Conservation (phyloP, 2,329 filamentous ascomycete species). For the Atkinsonella texensis region DNA sequence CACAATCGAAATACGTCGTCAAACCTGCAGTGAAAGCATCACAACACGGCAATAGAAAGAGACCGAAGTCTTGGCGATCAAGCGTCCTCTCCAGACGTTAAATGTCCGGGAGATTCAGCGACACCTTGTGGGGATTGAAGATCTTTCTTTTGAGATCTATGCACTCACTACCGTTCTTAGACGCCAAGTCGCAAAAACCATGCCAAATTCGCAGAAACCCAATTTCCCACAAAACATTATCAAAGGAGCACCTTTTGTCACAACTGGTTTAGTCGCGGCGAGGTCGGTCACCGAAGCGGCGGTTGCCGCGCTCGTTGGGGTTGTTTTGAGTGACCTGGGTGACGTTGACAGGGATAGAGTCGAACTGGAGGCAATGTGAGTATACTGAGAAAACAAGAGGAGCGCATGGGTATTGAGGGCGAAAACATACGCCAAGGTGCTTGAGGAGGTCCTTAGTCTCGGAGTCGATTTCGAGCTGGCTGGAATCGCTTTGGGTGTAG, state of each 20-base stretch:
- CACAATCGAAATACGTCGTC: not conserved
- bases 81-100: slow-evolving; percentile 58
- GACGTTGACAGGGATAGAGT: slow-evolving; percentile 94
- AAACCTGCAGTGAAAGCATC: not conserved
- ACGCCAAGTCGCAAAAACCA: slow-evolving; percentile 38
- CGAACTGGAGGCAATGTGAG: slow-evolving; percentile 55
- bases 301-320: slow-evolving; percentile 63
- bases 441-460: slow-evolving; percentile 99
- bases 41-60: not conserved
- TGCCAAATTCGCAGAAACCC: slow-evolving; percentile 33
- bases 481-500: slow-evolving; percentile 89
- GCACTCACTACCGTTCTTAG: slow-evolving; percentile 44
- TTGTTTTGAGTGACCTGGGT: slow-evolving; percentile 83
- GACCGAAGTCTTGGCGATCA: slow-evolving; percentile 60
- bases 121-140: slow-evolving; percentile 65
- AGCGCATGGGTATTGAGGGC: not conserved
- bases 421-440: slow-evolving; percentile 82
- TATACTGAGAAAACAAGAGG: not conserved
- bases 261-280: slow-evolving; percentile 18
- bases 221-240: slow-evolving; percentile 18
- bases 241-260: not conserved
- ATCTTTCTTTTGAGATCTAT: slow-evolving; percentile 48
- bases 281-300: slow-evolving; percentile 60
- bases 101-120: slow-evolving; percentile 57
- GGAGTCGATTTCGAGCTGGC: slow-evolving; percentile 86